A percentile compares a stretch with the other conserved stretches of the same genome.
phyloP scores from a whole-genome alignment of 148 eudicot genomes.

The Pouteria glomerata region DNA sequence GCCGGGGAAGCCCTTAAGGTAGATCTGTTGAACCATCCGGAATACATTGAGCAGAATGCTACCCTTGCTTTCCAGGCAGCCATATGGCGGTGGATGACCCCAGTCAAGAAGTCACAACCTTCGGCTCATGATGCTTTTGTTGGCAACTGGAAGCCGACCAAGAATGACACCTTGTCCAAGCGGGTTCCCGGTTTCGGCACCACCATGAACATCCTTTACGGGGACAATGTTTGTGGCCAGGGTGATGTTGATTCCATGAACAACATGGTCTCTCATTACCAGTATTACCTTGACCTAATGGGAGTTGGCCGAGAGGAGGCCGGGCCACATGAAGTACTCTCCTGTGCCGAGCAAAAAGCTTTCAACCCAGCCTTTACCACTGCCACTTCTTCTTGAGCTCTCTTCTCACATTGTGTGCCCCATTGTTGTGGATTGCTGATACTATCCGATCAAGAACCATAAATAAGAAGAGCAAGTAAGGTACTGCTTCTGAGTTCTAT shows the following conservation, averaged over 20 bases:
- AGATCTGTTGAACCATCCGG: conserved; percentile 70
- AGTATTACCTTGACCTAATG: conserved; percentile 61
- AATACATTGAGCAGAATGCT: conserved; percentile 81
- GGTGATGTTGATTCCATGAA: conserved; percentile 68
- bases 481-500: neutral
- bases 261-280: conserved; percentile 61
- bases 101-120: conserved; percentile 60
- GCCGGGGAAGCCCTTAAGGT: conserved; percentile 59
- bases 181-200: conserved; percentile 67
- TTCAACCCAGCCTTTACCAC: conserved; percentile 51
- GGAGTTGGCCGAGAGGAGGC: conserved; percentile 72
- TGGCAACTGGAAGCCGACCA: conserved; percentile 71
- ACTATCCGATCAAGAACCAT: neutral
- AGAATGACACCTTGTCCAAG: conserved; percentile 62
- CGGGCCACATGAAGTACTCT: conserved; percentile 49
- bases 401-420: no score
- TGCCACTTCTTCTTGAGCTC: conserved; percentile 28
- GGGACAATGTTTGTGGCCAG: conserved; percentile 57
- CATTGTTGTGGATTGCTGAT: neutral
- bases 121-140: conserved; percentile 64
- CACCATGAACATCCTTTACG: conserved; percentile 71
- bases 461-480: neutral
- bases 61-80: conserved; percentile 83
- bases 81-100: conserved; percentile 77
- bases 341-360: conserved; percentile 55